A percentile compares a stretch with the other conserved stretches of the same genome.
These are phyloP conservation scores for Datisca glomerata DNA, from an alignment of 306 rosid genomes.

Conservation along the genomic window DNA sequence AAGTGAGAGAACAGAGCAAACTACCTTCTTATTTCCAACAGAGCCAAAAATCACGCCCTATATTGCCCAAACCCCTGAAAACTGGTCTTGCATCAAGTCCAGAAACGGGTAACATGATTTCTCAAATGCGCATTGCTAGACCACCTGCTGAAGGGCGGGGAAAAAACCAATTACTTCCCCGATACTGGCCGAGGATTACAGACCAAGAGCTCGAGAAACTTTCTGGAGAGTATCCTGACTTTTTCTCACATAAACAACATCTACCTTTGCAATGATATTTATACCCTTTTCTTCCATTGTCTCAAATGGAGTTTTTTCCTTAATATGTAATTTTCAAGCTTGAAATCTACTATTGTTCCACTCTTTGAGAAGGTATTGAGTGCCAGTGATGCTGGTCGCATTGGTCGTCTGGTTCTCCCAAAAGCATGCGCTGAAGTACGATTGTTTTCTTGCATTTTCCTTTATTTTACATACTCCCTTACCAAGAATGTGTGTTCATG, in stretches of 20 bases:
- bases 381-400: constrained; percentile 99
- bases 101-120: constrained; percentile 32
- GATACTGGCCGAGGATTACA: constrained; percentile 98
- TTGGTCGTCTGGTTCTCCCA: constrained; percentile 97
- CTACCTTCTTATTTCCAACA: constrained; percentile 43
- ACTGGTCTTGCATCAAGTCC: constrained; percentile 22
- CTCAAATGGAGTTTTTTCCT: constrained; percentile 31
- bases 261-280: neutral
- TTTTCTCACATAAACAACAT: constrained; percentile 1
- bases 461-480: constrained; percentile 5
- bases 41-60: constrained; percentile 55
- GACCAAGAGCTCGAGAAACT: constrained; percentile 86
- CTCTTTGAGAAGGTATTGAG: constrained; percentile 92
- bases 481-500: constrained; percentile 2
- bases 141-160: constrained; percentile 96
- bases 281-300: constrained; percentile 4
- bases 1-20: constrained; percentile 51
- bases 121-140: constrained; percentile 65
- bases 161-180: constrained; percentile 87
- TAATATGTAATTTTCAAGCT: constrained; percentile 40
- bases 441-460: constrained; percentile 7
- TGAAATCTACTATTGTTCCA: constrained; percentile 88
- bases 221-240: constrained; percentile 89
- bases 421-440: constrained; percentile 99
- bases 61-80: constrained; percentile 62